phyloP scores from a whole-genome alignment of 1,139 yeast species.

The Meyerozyma guilliermondii region DNA sequence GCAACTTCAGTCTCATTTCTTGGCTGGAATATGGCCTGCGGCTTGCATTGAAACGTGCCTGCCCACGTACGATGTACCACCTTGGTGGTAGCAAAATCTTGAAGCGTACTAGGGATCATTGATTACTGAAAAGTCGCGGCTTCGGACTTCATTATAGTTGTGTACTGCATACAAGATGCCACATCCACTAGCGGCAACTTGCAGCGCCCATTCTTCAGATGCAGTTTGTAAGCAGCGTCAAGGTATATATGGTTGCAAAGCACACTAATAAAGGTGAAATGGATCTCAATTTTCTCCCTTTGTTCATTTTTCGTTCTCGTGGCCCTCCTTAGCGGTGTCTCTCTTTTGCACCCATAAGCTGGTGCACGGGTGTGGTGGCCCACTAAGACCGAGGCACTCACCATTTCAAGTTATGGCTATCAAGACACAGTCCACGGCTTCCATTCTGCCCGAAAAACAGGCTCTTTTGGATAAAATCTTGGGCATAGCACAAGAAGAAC shows the following conservation, averaged over 20 bases:
- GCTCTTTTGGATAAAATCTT: constrained; percentile 16
- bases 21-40: constrained; percentile 79
- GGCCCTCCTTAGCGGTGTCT: background rate
- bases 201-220: too few species aligned
- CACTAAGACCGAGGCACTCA: background rate
- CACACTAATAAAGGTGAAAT: too few species aligned
- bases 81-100: constrained; percentile 32
- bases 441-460: constrained; percentile 6
- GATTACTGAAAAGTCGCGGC: background rate
- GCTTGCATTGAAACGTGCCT: constrained; percentile 73
- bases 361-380: background rate
- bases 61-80: constrained; percentile 80
- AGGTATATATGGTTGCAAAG: too few species aligned
- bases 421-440: constrained; percentile 1
- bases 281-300: too few species aligned
- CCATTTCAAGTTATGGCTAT: constrained; percentile 1
- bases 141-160: background rate
- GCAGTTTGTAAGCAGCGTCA: too few species aligned
- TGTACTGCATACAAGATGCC: too few species aligned
- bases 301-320: background rate
- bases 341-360: background rate
- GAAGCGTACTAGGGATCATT: constrained; percentile 9
- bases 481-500: constrained; percentile 17
- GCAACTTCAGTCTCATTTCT: constrained; percentile 55
- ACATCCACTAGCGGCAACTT: too few species aligned